Evolutionary conservation across 2,329 filamentous ascomycete genomes (phyloP), one percentile per base, ranked within the genome.

Genomic region (Fusarium austroafricanum): DNA sequence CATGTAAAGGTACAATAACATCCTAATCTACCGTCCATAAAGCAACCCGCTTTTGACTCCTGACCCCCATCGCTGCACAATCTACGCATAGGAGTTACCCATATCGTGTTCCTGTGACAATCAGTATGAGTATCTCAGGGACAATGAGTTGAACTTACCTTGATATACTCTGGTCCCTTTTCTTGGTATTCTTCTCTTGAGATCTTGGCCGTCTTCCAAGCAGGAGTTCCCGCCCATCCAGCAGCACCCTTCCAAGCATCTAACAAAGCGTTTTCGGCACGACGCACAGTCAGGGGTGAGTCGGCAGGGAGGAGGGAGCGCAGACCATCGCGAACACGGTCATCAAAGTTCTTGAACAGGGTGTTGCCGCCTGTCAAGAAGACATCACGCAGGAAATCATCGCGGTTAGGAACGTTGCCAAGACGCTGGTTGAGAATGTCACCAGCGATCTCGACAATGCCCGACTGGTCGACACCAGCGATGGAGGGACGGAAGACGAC

Each of bases 221-320:
- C 84, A 31, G 83, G 76, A 2, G 85, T 84, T 14, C 86, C 84
- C 18, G 90, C 92, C 95, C 96, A 99, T 65, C 87, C 85, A 14
- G 96, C 95, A 2, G 96, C 96, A 10, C 96, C 96, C 78, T 87
- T 92, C 96, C 96, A 99, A 5, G 95, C 92, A 83, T 99, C 96
- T 35, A 96, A 82, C 26, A 96, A 77, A 3, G 92, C 87, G 77
- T 98, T 90, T 57, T 83, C 81, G 0, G 96, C 96, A 47, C 87
- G 87, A 40, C 96, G 86, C 20, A 97, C 88, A 12, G 77, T 79
- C n/a, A 97, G 80, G 29, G 86, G 83, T 18, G 89, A 82, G 14
- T 89, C 90, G 15, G 89, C 85, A 3, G 94, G 92, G 70, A 97
- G 78, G 61, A 93, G 86, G 1, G 89, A 88, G 37, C 87, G 85